These are phyloP conservation scores for Apiospora koreana DNA, from an alignment of 2,329 filamentous ascomycete species.

Conservation along the genomic window DNA sequence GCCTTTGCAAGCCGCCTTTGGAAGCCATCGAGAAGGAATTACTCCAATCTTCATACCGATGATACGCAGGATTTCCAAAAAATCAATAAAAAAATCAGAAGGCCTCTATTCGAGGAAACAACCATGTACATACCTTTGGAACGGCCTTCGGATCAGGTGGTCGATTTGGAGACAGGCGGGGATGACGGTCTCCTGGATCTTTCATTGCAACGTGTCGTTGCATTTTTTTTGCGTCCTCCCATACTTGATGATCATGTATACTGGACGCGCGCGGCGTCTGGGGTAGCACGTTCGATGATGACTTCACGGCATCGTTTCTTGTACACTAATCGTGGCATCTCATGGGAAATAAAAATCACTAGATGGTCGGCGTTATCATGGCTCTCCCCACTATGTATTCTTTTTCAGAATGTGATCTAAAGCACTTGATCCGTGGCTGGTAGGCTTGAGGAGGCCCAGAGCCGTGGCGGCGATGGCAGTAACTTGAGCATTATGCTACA, in stretches of 20 bases:
- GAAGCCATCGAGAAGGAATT: not conserved
- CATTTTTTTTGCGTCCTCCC: conserved; percentile 4
- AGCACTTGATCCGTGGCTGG: not conserved
- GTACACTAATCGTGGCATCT: conserved; percentile 10
- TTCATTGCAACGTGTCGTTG: conserved; percentile 1
- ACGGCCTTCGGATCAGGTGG: not conserved
- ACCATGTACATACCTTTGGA: conserved; percentile 7
- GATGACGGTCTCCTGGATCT: conserved; percentile 6
- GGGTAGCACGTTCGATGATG: conserved; percentile 7
- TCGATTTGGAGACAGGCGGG: not conserved
- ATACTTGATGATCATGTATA: conserved; percentile 1
- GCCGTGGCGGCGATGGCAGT: too few species aligned
- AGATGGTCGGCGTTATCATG: conserved; percentile 4
- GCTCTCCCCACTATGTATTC: not conserved
- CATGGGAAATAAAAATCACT: conserved; percentile 7
- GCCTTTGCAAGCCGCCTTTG: not conserved
- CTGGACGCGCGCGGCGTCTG: conserved; percentile 6
- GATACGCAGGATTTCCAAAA: not conserved
- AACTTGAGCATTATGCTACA: too few species aligned
- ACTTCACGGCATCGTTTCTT: conserved; percentile 3
- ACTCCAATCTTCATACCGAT: not conserved
- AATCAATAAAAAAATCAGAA: not conserved
- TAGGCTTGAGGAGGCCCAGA: not conserved
- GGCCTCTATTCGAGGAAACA: not conserved
- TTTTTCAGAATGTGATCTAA: not conserved